Evolutionary conservation across 768 basidiomycete species (phyloP).

Genomic region (Leccinum subtestaceum): DNA sequence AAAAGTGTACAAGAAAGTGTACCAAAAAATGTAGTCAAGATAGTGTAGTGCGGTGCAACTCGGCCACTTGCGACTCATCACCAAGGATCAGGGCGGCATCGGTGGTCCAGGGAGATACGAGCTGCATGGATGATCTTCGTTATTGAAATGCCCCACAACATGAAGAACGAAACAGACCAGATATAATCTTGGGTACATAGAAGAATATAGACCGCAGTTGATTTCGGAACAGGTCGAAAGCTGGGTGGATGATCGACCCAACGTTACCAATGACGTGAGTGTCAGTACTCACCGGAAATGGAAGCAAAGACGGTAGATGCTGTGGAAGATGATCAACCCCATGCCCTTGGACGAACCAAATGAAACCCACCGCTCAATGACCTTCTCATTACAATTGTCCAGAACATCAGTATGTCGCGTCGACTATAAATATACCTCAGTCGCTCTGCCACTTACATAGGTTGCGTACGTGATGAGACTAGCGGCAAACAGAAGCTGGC

Average conservation of each 20-base stretch:
- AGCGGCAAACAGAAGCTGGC: conserved; percentile 1
- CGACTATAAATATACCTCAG: no score
- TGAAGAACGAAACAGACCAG: neutral
- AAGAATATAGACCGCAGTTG: neutral
- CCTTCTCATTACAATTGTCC: conserved; percentile 1
- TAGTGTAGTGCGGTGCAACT: no score
- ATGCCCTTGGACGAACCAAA: neutral
- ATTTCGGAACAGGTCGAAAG: neutral
- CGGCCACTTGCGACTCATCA: no score
- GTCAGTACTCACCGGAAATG: conserved; percentile 1
- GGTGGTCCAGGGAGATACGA: conserved; percentile 1
- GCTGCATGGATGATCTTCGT: neutral
- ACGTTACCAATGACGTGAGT: neutral
- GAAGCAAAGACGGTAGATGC: conserved; percentile 3
- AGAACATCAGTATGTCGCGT: neutral
- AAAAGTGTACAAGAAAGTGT: no score
- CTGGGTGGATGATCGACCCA: neutral
- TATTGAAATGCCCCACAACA: no score
- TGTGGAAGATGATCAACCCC: neutral
- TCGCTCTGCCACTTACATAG: neutral
- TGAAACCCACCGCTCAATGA: neutral
- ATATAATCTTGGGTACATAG: neutral
- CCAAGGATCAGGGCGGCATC: no score
- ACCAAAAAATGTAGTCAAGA: no score
- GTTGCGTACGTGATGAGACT: neutral